Base-by-base conservation (phyloP, 768 basidiomycete species). In the Suillus bovinus region DNA sequence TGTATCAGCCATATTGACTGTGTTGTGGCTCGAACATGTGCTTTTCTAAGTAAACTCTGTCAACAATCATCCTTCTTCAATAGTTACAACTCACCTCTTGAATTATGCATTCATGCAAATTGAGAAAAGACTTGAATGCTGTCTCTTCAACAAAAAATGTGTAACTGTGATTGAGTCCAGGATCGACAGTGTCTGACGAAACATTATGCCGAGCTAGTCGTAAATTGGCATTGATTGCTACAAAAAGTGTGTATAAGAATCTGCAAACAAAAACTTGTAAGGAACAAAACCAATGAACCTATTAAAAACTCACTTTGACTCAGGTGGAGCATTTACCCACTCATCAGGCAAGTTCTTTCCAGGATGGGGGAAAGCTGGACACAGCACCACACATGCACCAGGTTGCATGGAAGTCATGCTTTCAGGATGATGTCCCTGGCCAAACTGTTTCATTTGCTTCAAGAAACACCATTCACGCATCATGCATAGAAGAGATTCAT, bases 201-300 rank as follows among this genome's bases (percentile, higher is more conserved):
- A 67, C 62, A 6, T 59, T 59, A 34, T 60, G 59, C 14, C 58
- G 61, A 58, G 69, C 67, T 14, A 72, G 55, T 13, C 69, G 63
- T 36, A 76, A 74, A 62, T 69, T 70, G 8, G 71, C 68, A 31
- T 76, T 72, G 8, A 68, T 63, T 4, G 67, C 69, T 7, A 74
- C 2, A 36, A 70, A 68, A 24, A 69, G 22, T 0, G 60, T 59
- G 58, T 71, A 73, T 27, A 58, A 34, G 59, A 44, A 68, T 36
- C 67, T 66, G 42, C 41, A 44, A 11, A 5, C 11, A 46, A 46
- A 2, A 22, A 46, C 22, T 46, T 46, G 13, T 46, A 22, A 46
- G 22, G 13, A 4, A 24, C 44, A 1, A 46, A 44, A 46, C 11
- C 44, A 46, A 46, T 6, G 44, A 46, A 46, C 22, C 6, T 13